These are phyloP conservation scores for Chrysanthemum lavandulifolium DNA, from an alignment of 129 eudicot species.

Conservation along the genomic window DNA sequence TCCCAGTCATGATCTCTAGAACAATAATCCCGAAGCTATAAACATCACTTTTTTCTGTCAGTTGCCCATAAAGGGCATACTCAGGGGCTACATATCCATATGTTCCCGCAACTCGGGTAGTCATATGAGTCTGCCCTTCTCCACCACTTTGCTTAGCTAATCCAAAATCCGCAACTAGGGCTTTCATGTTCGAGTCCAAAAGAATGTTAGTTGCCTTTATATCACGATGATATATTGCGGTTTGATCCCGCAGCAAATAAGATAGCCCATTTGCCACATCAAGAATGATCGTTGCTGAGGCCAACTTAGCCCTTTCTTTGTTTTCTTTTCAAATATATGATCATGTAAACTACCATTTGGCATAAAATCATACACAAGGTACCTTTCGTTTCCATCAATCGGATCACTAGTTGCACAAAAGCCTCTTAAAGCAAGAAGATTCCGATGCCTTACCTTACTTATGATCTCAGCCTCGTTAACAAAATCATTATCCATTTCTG, in stretches of 20 bases:
- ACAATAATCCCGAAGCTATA: conserved; percentile 77
- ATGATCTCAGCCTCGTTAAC: conserved; percentile 72
- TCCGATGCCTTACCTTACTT: conserved; percentile 74
- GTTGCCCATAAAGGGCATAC: conserved; percentile 75
- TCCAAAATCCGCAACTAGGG: conserved; percentile 83
- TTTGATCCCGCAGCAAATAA: conserved; percentile 69
- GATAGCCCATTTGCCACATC: conserved; percentile 82
- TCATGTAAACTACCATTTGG: conserved; percentile 74
- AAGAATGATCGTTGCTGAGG: conserved; percentile 60
- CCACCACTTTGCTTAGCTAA: conserved; percentile 66
- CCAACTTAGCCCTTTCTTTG: conserved; percentile 44
- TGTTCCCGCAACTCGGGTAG: conserved; percentile 78
- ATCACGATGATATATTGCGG: conserved; percentile 85
- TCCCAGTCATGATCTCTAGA: conserved; percentile 74
- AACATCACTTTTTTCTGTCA: conserved; percentile 77
- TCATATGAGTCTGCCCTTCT: conserved; percentile 60
- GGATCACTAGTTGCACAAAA: conserved; percentile 61
- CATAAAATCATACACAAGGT: conserved; percentile 77
- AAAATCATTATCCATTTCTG: conserved; percentile 54
- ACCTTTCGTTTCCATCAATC: conserved; percentile 48
- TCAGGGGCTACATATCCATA: conserved; percentile 92
- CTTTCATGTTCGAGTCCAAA: conserved; percentile 65
- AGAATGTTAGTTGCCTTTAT: conserved; percentile 73
- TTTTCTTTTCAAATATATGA: conserved; percentile 42
- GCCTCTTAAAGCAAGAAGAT: conserved; percentile 69